phyloP scores from a whole-genome alignment of 371 early-diverging fungal genomes.

The Mucor ambiguus region DNA sequence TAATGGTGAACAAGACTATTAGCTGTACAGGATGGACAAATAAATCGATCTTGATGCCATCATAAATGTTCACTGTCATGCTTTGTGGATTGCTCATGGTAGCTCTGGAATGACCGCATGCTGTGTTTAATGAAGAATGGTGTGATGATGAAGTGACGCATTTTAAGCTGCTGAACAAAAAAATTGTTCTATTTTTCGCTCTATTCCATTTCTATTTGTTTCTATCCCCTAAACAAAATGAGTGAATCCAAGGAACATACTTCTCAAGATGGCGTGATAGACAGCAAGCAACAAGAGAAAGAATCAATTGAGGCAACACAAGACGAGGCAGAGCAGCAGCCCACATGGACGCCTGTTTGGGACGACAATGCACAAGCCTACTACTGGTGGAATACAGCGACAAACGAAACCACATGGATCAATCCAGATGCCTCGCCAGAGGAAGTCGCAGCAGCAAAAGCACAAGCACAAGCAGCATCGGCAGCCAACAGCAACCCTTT shows the following conservation, averaged over 20 bases:
- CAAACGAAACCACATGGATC: slow-evolving; percentile 63
- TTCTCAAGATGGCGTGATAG: not conserved
- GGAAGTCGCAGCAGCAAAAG: not conserved
- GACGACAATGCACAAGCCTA: slow-evolving; percentile 53
- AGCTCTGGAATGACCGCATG: not conserved
- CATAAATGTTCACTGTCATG: not conserved
- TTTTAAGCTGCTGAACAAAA: not conserved
- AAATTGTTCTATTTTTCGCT: not conserved
- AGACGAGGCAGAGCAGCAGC: not conserved
- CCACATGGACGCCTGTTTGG: slow-evolving; percentile 57
- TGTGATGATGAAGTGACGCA: not conserved
- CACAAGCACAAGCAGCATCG: not conserved
- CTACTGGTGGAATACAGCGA: slow-evolving; percentile 66
- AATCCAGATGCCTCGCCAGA: slow-evolving; percentile 26
- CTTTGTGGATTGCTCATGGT: not conserved
- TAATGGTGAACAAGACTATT: not conserved
- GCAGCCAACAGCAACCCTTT: slow-evolving; percentile 20
- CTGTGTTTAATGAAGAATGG: not conserved
- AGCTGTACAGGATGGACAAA: too few relatives aligned
- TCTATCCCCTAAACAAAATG: not conserved
- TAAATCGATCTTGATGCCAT: too few relatives aligned
- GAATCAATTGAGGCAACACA: not conserved
- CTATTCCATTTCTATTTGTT: not conserved
- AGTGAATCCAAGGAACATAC: not conserved
- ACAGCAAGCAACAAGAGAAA: not conserved